Base-by-base conservation (phyloP, 192 early-diverging fungal species). In the Coemansia reversa region DNA sequence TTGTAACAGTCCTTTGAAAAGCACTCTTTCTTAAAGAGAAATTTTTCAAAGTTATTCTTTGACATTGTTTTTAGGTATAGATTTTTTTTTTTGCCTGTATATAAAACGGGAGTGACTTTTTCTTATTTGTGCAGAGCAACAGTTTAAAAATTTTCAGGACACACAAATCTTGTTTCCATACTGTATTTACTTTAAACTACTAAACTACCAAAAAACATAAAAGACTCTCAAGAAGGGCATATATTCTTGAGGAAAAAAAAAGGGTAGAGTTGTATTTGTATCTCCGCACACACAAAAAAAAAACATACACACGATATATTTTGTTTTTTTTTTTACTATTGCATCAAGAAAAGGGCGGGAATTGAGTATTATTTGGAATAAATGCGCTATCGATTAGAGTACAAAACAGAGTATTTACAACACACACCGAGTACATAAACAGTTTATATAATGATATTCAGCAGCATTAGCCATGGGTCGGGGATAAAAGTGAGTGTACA, bases 401-500 rank as follows among this genome's bases (percentile, higher is more conserved):
- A 39, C 12, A 39, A 39, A 39, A 9, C 35, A 39, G 1, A 39
- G 9, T 45, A 16, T 45, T 45, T 45, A 16, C 39, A 45, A 45
- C 39, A 45, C 12, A 45, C 39, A 45, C 12, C 39, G 16, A 45
- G 39, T 45, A 45, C 16, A 45, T 45, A 45, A 45, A 45, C 9
- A 45, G 33, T 58, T 19, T 0, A 22, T 23, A 62, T 52, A 23
- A 20, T 39, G 32, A 55, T 63, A 35, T 63, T 63, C 39, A 39
- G 33, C 14, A 45, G 51, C 24, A 53, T 22, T 30, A 51, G 54
- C 14, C 55, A 35, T 28, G 50, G 6, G 4, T 22, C 58, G 8
- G 51, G 58, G 23, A 30, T 57, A 8, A 39, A 30, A 12, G 22
- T 75, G 29, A 69, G 54, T n/a, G 58, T 79, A 8, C 67, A 72